Conservation (phyloP, 495 filamentous ascomycete species). For the Hyaloscypha variabilis region DNA sequence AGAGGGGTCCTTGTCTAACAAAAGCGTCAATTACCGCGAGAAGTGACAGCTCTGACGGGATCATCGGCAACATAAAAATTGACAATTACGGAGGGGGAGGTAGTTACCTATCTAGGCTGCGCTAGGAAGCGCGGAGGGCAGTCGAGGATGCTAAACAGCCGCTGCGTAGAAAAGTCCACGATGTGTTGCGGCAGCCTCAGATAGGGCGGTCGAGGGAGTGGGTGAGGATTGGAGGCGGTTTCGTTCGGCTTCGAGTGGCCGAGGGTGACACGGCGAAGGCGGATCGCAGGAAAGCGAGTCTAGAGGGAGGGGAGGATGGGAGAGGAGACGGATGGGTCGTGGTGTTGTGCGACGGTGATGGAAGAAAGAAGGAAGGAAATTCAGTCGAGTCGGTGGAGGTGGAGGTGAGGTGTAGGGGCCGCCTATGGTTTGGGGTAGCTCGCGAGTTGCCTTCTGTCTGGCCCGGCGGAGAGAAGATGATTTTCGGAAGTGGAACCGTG, state of each 20-base stretch:
- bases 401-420: neutral
- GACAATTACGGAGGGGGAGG: conserved; percentile 12
- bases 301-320: conserved; percentile 23
- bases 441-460: neutral
- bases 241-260: conserved; percentile 27
- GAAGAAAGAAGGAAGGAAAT: conserved; percentile 11
- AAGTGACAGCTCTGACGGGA: conserved; percentile 20
- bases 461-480: neutral
- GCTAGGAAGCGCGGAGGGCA: conserved; percentile 15
- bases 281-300: conserved; percentile 26
- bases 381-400: neutral
- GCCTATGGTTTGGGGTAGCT: neutral
- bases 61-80: conserved; percentile 18
- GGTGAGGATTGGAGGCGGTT: conserved; percentile 22
- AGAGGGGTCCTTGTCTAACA: conserved; percentile 21
- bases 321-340: conserved; percentile 22
- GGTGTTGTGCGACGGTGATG: conserved; percentile 30
- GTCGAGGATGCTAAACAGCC: conserved; percentile 24
- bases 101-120: conserved; percentile 21
- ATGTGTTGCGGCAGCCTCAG: conserved; percentile 28
- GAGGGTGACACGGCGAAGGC: conserved; percentile 25
- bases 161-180: conserved; percentile 21
- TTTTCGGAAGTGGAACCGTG: conserved; percentile 14
- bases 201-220: conserved; percentile 27
- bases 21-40: conserved; percentile 18